Evolutionary conservation across 1,284 basidiomycete genomes (phyloP), one percentile per base, ranked within the genome.

Genomic region (Coriolopsis trogii): DNA sequence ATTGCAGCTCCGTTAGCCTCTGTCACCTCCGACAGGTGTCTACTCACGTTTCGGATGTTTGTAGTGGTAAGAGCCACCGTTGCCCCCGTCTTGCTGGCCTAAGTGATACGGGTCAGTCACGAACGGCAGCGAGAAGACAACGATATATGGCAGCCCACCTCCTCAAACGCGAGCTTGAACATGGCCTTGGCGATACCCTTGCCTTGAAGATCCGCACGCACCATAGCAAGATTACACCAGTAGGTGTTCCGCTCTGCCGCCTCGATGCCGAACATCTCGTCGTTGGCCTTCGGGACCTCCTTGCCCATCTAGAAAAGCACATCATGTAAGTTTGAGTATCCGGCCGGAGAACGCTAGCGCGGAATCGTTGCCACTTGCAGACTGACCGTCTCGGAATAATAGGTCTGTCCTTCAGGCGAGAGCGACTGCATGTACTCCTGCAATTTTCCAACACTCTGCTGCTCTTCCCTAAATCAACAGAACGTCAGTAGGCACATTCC

Each of bases 171-270:
- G 3, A 56, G 43, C 8, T 50, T 18, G 29, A 56, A 53, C 49
- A 61, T 42, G 6, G 48, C 51, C 16, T 41, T 51, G 9, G 51
- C 40, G 6, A 61, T 28, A 8, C 59, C 59, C 16, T 52, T 50
- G 13, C 51, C 43, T 26, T 58, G 59, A 33, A 55, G 55, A 30
- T 58, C 54, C 5, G 26, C 41, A 6, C 45, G 25, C 12, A 58
- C 59, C 33, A 61, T 54, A 23, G 53, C 54, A 24, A 54, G 50
- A 21, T 36, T 41, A 47, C 59, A 61, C 59, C 59, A 61, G 41
- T 56, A 58, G 6, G 30, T 49, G 26, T 40, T 49, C 12, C 40
- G 30, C 25, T 58, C 53, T 3, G 41, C 36, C 41, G 56, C 50
- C 38, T 55, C 12, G 13, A 51, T 49, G 21, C 46, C 49, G 39